These are phyloP conservation scores for Vanrija humicola DNA, from an alignment of 1,284 basidiomycete species.

Conservation along the genomic window DNA sequence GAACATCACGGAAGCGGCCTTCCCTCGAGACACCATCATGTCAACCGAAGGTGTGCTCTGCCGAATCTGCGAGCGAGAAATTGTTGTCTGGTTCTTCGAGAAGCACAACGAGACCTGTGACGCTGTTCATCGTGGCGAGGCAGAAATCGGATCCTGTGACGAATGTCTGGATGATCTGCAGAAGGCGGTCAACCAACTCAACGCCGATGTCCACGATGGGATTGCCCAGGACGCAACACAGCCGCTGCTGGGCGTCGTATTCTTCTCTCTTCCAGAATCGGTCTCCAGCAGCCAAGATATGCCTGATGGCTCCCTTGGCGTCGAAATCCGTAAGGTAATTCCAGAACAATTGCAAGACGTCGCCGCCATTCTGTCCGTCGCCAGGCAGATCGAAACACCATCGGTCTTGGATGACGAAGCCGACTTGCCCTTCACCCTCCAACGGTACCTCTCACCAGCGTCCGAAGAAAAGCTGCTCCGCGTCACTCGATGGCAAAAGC, in stretches of 20 bases:
- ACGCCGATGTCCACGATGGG: constrained; percentile 53
- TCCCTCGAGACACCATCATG: constrained; percentile 70
- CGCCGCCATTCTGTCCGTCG: constrained; percentile 74
- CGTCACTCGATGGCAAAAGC: constrained; percentile 78
- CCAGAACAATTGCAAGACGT: constrained; percentile 72
- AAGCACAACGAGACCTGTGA: constrained; percentile 99
- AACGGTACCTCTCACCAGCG: constrained; percentile 76
- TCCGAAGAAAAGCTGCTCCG: constrained; percentile 79
- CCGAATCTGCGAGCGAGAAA: constrained; percentile 94
- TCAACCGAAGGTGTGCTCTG: constrained; percentile 86
- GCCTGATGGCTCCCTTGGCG: constrained; percentile 53
- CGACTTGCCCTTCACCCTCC: constrained; percentile 85
- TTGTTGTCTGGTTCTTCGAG: constrained; percentile 99
- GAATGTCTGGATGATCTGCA: constrained; percentile 84
- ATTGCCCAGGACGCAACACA: neutral
- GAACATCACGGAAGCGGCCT: constrained; percentile 48
- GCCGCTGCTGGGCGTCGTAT: constrained; percentile 61
- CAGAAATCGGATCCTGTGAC: constrained; percentile 89
- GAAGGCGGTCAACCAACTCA: constrained; percentile 73
- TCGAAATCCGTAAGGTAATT: constrained; percentile 76
- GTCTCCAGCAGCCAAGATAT: constrained; percentile 17
- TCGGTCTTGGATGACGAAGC: constrained; percentile 84
- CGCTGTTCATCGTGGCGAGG: constrained; percentile 93
- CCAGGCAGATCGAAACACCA: constrained; percentile 80
- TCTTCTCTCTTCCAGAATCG: constrained; percentile 53